Base-by-base conservation (phyloP, 2,329 filamentous ascomycete genomes). In the Boeremia exigua region DNA sequence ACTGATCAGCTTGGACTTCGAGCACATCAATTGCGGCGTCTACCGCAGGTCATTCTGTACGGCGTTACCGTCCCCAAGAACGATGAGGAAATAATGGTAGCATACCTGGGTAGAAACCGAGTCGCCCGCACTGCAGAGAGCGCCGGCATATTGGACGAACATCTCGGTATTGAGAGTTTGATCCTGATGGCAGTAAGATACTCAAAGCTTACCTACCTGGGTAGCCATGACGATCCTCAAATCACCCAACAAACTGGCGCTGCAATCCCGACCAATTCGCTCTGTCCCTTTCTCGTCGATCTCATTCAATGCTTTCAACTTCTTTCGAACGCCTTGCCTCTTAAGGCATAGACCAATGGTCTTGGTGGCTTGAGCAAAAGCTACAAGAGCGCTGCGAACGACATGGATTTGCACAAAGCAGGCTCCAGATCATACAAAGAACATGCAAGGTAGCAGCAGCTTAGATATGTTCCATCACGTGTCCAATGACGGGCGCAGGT, bases 211-310 rank as follows among this genome's bases (percentile, higher is more conserved):
- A 23, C 19, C 19, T 23, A 33, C 6, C 8, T 3, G 2, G 6
- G 47, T 23, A 15, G 6, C 4, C 19, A 62, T 48, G 19, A 68
- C 67, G 65, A 51, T 60, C 3, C 10, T 42, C 47, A 59, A 59
- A 2, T 65, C 46, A 56, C 48, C 4, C 60, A 56, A 19, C 60
- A 61, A 45, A 68, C 67, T 32, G 65, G 66, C 23, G 68, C 65
- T 8, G 66, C 66, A 17, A 65, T 72, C 28, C 66, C 62, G 14
- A 70, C 70, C 2, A 68, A 72, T 45, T 59, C 72, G 3, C 62
- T 71, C 47, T 73, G 71, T 36, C 69, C 70, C 43, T 38, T 73
- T 29, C 65, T 73, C 36, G 47, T 65, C 46, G 68, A 71, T 40
- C 60, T 73, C 28, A 34, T 72, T 29, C 67, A 71, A 50, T 66